These are phyloP conservation scores for Thozetella sp. DNA, from an alignment of 495 filamentous ascomycete genomes.

Conservation along the genomic window DNA sequence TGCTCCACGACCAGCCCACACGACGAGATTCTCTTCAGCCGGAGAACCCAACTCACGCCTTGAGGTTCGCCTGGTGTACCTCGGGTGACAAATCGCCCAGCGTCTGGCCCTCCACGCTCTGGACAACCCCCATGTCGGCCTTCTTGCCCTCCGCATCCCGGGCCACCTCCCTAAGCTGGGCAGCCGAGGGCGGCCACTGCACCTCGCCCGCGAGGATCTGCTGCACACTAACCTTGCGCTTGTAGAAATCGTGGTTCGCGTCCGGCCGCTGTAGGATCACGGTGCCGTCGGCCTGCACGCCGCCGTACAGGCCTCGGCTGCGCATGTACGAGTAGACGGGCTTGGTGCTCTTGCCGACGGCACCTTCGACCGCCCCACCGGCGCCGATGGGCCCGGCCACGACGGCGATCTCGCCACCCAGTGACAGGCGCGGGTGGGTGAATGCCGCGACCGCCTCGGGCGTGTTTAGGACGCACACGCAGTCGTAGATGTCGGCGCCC, in stretches of 20 bases:
- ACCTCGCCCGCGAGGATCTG: constrained; percentile 71
- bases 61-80: not conserved
- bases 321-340: constrained; percentile 82
- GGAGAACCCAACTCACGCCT: too few relatives aligned
- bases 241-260: constrained; percentile 79
- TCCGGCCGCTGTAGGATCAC: constrained; percentile 74
- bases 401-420: constrained; percentile 75
- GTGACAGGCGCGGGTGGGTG: constrained; percentile 66
- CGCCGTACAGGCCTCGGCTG: constrained; percentile 74
- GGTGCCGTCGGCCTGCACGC: constrained; percentile 75
- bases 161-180: constrained; percentile 58
- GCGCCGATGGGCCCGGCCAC: constrained; percentile 74
- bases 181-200: constrained; percentile 7
- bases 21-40: too few relatives aligned
- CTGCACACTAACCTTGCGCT: constrained; percentile 50
- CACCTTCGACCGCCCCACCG: constrained; percentile 54
- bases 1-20: too few relatives aligned
- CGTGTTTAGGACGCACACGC: constrained; percentile 79
- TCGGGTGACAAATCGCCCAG: constrained; percentile 59
- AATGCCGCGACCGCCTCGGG: constrained; percentile 73
- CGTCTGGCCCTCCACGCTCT: constrained; percentile 49
- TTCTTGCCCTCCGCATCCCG: not conserved
- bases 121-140: constrained; percentile 44
- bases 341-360: constrained; percentile 16
- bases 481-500: constrained; percentile 84